Conservation (phyloP, 805 yeast species). For the Saturnispora halmiae region DNA sequence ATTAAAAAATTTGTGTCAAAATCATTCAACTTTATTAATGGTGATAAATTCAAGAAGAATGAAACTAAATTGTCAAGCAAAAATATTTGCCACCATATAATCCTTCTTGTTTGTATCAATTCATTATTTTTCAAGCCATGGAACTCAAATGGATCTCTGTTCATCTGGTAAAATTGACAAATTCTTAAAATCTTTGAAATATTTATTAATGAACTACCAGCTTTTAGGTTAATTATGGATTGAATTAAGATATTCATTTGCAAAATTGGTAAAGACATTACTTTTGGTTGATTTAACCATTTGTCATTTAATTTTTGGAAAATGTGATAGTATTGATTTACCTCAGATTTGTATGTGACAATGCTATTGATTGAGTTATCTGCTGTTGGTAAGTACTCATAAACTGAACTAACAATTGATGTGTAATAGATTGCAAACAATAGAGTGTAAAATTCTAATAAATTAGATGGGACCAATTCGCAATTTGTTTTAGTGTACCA, state of each 20-base stretch:
- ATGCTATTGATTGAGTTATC: constrained; percentile 11
- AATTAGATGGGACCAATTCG: constrained; percentile 14
- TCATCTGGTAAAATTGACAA: constrained; percentile 32
- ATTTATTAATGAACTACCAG: constrained; percentile 21
- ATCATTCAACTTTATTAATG: constrained; percentile 19
- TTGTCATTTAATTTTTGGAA: constrained; percentile 15
- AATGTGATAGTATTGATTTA: constrained; percentile 17
- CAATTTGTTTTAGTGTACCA: constrained; percentile 35
- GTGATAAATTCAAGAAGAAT: constrained; percentile 18
- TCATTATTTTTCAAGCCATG: constrained; percentile 41
- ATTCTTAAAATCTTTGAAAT: constrained; percentile 19
- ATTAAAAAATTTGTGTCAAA: constrained; percentile 22
- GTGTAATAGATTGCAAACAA: constrained; percentile 19
- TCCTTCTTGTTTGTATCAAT: constrained; percentile 42
- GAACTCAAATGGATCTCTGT: constrained; percentile 50
- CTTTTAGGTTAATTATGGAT: constrained; percentile 20
- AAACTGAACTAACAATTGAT: constrained; percentile 14
- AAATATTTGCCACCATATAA: constrained; percentile 62
- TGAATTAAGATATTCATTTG: constrained; percentile 21
- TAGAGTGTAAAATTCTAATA: constrained; percentile 18
- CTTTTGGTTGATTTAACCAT: constrained; percentile 19
- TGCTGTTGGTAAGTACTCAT: constrained; percentile 12
- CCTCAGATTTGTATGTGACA: constrained; percentile 15
- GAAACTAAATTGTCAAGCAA: constrained; percentile 42
- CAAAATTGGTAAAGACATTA: constrained; percentile 18